phyloP scores from a whole-genome alignment of 1,284 basidiomycete species.

The Marasmius sp. region DNA sequence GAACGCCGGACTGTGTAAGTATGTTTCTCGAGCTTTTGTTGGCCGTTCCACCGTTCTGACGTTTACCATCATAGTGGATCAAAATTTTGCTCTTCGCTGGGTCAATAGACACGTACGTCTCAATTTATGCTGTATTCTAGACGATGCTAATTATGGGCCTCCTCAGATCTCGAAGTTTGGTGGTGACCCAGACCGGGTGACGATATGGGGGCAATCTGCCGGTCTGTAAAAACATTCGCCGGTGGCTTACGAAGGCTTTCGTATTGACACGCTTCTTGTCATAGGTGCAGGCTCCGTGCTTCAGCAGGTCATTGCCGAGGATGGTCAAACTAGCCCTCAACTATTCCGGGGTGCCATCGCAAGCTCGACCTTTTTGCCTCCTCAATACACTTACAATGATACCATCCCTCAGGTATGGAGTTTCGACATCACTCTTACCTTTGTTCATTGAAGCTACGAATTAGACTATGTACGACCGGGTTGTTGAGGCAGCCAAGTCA shows the following conservation, averaged over 20 bases:
- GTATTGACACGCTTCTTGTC: background rate
- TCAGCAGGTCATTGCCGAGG: constrained; percentile 24
- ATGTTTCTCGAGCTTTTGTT: background rate
- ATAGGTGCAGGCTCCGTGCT: constrained; percentile 19
- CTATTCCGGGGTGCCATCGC: constrained; percentile 45
- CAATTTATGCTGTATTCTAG: background rate
- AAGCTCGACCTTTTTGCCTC: constrained; percentile 43
- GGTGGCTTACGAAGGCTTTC: background rate
- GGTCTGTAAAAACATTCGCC: constrained; percentile 10
- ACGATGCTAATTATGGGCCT: background rate
- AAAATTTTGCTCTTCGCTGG: constrained; percentile 30
- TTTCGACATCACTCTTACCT: background rate
- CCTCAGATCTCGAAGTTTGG: constrained; percentile 25
- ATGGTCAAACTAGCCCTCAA: constrained; percentile 36
- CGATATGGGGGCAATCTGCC: constrained; percentile 33
- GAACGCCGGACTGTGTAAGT: constrained; percentile 29
- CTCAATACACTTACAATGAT: constrained; percentile 46
- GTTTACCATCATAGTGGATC: constrained; percentile 23
- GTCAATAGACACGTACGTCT: constrained; percentile 27
- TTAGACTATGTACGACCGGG: constrained; percentile 23
- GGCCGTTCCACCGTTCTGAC: background rate
- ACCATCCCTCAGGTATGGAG: constrained; percentile 39
- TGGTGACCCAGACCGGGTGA: constrained; percentile 30
- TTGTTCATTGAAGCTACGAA: no score
- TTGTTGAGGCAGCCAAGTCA: constrained; percentile 20